Evolutionary conservation across 305 asterid genomes (phyloP).

Genomic region (Fraxinus albicans): DNA sequence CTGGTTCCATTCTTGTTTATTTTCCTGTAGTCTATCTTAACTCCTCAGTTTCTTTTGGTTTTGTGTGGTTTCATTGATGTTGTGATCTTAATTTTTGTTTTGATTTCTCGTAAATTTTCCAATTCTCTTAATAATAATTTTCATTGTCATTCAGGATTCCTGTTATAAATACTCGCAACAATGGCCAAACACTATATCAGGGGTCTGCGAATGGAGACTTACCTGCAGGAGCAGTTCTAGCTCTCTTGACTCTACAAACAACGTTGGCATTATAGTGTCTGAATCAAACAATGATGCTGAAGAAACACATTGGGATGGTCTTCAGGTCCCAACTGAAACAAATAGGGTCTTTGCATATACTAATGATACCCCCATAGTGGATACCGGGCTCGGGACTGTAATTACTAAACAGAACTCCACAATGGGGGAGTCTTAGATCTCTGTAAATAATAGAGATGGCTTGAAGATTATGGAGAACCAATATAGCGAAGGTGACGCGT

Average conservation of each 20-base stretch:
- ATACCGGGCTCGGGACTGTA: conserved; percentile 51
- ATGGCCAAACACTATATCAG: conserved; percentile 37
- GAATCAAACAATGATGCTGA: conserved; percentile 33
- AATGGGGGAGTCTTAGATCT: conserved; percentile 35
- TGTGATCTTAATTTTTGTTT: neutral
- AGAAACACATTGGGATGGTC: conserved; percentile 41
- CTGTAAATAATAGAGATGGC: conserved; percentile 56
- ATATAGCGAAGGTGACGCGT: conserved; percentile 30
- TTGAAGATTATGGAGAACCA: conserved; percentile 42
- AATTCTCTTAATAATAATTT: neutral
- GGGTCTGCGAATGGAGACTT: conserved; percentile 37
- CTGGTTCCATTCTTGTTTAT: neutral
- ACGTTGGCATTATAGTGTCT: conserved; percentile 30
- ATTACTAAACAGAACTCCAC: conserved; percentile 44
- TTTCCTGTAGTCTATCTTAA: neutral
- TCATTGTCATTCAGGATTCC: conserved; percentile 35
- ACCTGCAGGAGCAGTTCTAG: conserved; percentile 31
- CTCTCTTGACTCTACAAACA: conserved; percentile 39
- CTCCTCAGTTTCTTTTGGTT: neutral
- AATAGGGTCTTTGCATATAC: conserved; percentile 54
- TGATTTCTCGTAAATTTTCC: neutral
- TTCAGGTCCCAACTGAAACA: conserved; percentile 36
- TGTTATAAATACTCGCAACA: conserved; percentile 22
- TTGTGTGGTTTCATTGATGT: neutral
- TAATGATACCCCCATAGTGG: conserved; percentile 39